Evolutionary conservation across 2,329 filamentous ascomycete species (phyloP).

Genomic region (Cadophora sp.): DNA sequence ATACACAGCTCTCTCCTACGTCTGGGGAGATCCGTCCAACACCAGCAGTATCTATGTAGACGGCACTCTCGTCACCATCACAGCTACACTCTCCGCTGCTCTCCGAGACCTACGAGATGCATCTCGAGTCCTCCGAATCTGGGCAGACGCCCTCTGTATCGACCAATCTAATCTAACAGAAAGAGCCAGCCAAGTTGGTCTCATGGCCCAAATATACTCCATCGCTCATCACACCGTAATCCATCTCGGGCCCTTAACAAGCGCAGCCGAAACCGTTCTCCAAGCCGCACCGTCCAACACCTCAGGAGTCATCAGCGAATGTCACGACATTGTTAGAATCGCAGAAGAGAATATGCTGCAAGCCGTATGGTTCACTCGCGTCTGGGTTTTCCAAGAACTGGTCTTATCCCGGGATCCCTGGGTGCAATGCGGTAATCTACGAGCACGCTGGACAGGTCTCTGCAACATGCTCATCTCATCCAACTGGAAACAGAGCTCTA

Average conservation of each 20-base stretch:
- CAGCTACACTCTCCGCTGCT: conserved; percentile 16
- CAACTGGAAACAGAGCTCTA: neutral
- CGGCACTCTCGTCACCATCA: neutral
- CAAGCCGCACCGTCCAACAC: conserved; percentile 10
- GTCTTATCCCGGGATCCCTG: conserved; percentile 20
- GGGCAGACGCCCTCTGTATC: conserved; percentile 27
- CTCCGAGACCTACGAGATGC: conserved; percentile 12
- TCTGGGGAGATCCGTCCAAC: conserved; percentile 20
- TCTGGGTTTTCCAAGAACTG: conserved; percentile 50
- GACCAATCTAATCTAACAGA: conserved; percentile 22
- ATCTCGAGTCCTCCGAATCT: conserved; percentile 7
- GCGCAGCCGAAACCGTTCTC: neutral
- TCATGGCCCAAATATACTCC: conserved; percentile 21
- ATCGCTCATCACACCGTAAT: conserved; percentile 17
- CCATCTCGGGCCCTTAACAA: conserved; percentile 1
- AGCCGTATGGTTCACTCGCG: conserved; percentile 47
- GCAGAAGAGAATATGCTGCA: conserved; percentile 42
- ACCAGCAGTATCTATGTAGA: conserved; percentile 10
- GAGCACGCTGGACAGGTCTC: conserved; percentile 20
- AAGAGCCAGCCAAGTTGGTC: conserved; percentile 19
- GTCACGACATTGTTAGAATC: conserved; percentile 10
- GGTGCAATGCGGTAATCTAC: conserved; percentile 17
- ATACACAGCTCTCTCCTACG: conserved; percentile 31
- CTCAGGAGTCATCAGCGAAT: conserved; percentile 12
- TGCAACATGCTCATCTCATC: conserved; percentile 16